These are phyloP conservation scores for Fusarium tupiense DNA, from an alignment of 2,329 filamentous ascomycete species.

Conservation along the genomic window DNA sequence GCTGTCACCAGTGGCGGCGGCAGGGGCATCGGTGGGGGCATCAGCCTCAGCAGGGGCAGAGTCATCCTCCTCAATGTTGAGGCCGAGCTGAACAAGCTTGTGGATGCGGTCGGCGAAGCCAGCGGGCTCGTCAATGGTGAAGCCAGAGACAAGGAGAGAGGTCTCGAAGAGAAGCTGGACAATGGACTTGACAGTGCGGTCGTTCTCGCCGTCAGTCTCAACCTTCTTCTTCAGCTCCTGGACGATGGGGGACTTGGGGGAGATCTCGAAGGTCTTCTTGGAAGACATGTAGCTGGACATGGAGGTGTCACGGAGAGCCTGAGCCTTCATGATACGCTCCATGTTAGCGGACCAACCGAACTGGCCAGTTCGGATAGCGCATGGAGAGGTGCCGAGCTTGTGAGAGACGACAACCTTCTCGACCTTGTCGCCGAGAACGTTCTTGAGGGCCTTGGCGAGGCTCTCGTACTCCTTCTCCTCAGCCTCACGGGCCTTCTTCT, in stretches of 20 bases:
- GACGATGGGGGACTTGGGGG: constrained; percentile 97
- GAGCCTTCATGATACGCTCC: constrained; percentile 99
- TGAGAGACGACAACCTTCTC: constrained; percentile 99
- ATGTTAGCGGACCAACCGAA: constrained; percentile 99
- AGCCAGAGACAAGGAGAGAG: constrained; percentile 96
- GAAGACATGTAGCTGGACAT: constrained; percentile 99
- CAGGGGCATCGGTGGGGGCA: constrained; percentile 64
- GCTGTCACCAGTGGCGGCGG: constrained; percentile 77
- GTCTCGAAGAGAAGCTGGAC: constrained; percentile 99
- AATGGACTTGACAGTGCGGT: constrained; percentile 99
- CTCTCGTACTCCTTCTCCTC: constrained; percentile 99
- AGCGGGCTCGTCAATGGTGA: constrained; percentile 99
- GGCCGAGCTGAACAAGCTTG: constrained; percentile 97
- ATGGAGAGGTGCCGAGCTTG: constrained; percentile 94
- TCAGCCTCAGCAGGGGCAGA: constrained; percentile 69
- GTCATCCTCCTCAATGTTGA: constrained; percentile 97
- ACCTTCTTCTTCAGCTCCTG: constrained; percentile 99
- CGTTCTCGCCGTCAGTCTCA: constrained; percentile 95
- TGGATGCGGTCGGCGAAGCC: constrained; percentile 99
- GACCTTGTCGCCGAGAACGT: constrained; percentile 98
- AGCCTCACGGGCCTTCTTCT: constrained; percentile 94
- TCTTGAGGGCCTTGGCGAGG: constrained; percentile 97
- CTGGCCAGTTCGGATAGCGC: constrained; percentile 98
- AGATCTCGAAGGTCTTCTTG: constrained; percentile 99
- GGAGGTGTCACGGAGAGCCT: constrained; percentile 98